These are phyloP conservation scores for Grosmannia huntii DNA, from an alignment of 2,329 filamentous ascomycete genomes.

Conservation along the genomic window DNA sequence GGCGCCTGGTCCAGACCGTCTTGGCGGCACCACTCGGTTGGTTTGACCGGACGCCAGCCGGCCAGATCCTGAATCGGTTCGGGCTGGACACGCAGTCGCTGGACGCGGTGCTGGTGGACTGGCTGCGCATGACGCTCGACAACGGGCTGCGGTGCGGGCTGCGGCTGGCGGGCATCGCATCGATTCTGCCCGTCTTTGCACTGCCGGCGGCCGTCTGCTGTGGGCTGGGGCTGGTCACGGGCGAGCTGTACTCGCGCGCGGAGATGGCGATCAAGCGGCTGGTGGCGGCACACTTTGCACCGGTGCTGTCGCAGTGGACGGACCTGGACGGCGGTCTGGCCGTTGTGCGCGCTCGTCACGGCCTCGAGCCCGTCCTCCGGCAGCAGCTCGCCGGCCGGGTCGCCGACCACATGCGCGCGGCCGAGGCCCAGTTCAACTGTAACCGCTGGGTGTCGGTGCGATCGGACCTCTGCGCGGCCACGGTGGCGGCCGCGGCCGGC, in stretches of 20 bases:
- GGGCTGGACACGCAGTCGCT: slow-evolving; percentile 86
- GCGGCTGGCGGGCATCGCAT: slow-evolving; percentile 25
- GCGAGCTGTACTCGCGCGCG: slow-evolving; percentile 32
- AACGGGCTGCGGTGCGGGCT: slow-evolving; percentile 9
- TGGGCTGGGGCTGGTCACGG: slow-evolving; percentile 23
- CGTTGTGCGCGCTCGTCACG: slow-evolving; percentile 38
- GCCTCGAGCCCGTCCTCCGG: slow-evolving; percentile 16
- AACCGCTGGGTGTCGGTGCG: slow-evolving; percentile 88
- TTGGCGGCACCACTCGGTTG: slow-evolving; percentile 83
- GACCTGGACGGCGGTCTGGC: slow-evolving; percentile 16
- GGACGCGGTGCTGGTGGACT: slow-evolving; percentile 29
- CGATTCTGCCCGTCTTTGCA: slow-evolving; percentile 31
- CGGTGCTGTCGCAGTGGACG: slow-evolving; percentile 43
- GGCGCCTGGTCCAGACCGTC: slow-evolving; percentile 58
- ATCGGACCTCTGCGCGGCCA: slow-evolving; percentile 71
- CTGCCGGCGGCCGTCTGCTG: slow-evolving; percentile 27
- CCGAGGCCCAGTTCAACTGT: slow-evolving; percentile 38
- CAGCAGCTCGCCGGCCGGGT: slow-evolving; percentile 18
- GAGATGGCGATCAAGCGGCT: slow-evolving; percentile 29
- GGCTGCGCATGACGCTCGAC: slow-evolving; percentile 3
- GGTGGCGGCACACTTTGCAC: slow-evolving; percentile 29
- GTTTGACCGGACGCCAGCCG: slow-evolving; percentile 74
- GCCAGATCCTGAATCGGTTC: slow-evolving; percentile 88
- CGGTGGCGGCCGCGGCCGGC: slow-evolving; percentile 81
- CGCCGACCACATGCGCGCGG: slow-evolving; percentile 17